phyloP scores from a whole-genome alignment of 1,284 basidiomycete genomes.

The Trichosporon sp. region DNA sequence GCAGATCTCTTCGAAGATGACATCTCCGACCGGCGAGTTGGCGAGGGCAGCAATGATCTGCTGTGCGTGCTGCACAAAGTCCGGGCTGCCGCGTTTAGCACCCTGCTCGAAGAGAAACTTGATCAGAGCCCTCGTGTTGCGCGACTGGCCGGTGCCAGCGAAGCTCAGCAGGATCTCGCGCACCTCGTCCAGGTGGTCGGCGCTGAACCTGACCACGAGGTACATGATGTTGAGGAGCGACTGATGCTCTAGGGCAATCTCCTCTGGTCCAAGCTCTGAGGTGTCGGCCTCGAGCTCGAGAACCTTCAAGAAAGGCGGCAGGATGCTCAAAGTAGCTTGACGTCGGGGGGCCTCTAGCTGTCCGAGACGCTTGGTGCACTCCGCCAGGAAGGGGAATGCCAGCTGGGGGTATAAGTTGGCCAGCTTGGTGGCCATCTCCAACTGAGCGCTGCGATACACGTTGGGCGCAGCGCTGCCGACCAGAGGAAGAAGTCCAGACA shows the following conservation, averaged over 20 bases:
- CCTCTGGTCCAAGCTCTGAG: slow-evolving; percentile 29
- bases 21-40: slow-evolving; percentile 66
- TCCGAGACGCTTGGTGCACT: slow-evolving; percentile 69
- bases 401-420: slow-evolving; percentile 74
- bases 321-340: slow-evolving; percentile 60
- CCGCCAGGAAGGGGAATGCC: slow-evolving; percentile 64
- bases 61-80: slow-evolving; percentile 73
- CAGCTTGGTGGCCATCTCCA: slow-evolving; percentile 68
- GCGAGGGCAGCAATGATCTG: slow-evolving; percentile 81
- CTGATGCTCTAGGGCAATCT: slow-evolving; percentile 56
- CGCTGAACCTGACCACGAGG: slow-evolving; percentile 72
- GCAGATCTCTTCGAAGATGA: slow-evolving; percentile 78
- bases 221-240: slow-evolving; percentile 79
- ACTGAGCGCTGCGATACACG: slow-evolving; percentile 76
- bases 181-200: slow-evolving; percentile 75
- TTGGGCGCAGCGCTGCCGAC: slow-evolving; percentile 68
- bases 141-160: slow-evolving; percentile 30
- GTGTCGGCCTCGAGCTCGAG: slow-evolving; percentile 58
- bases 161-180: slow-evolving; percentile 73
- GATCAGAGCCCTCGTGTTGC: slow-evolving; percentile 72
- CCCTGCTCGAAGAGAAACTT: slow-evolving; percentile 84
- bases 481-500: slow-evolving; percentile 65
- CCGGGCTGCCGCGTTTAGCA: slow-evolving; percentile 70
- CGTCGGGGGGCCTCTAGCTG: slow-evolving; percentile 58
- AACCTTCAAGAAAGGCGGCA: slow-evolving; percentile 75